Conservation (phyloP, 805 yeast genomes). For the Ogataea zsoltii region DNA sequence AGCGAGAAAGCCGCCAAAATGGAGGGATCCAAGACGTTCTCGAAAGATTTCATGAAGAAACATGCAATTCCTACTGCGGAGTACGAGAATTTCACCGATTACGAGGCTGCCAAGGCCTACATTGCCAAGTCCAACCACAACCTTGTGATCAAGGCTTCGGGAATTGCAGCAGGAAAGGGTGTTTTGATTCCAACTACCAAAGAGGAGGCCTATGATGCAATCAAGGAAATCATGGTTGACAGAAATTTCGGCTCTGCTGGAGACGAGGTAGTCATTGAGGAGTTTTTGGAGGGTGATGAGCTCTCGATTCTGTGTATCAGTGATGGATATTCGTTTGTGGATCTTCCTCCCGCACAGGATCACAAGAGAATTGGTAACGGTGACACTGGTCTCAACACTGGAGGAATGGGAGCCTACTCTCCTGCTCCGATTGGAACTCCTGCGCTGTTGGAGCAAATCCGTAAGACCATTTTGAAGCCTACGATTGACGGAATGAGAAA, state of each 20-base stretch:
- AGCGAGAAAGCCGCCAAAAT: conserved; percentile 81
- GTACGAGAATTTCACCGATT: conserved; percentile 78
- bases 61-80: conserved; percentile 94
- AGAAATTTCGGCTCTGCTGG: conserved; percentile 93
- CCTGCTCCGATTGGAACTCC: conserved; percentile 97
- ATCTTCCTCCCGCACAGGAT: conserved; percentile 97
- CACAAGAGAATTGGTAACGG: conserved; percentile 95
- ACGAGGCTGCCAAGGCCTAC: conserved; percentile 72
- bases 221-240: conserved; percentile 86
- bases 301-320: conserved; percentile 86
- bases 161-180: conserved; percentile 98
- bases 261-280: conserved; percentile 93
- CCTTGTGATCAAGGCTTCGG: conserved; percentile 94
- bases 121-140: conserved; percentile 64
- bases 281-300: conserved; percentile 95
- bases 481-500: conserved; percentile 94
- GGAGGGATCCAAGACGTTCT: conserved; percentile 96
- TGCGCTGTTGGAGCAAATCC: conserved; percentile 65
- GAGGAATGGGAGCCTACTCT: conserved; percentile 99
- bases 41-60: conserved; percentile 90
- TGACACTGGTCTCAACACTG: conserved; percentile 93
- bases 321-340: conserved; percentile 90
- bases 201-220: conserved; percentile 82
- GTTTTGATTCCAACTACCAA: conserved; percentile 86
- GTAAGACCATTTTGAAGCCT: conserved; percentile 78